Evolutionary conservation across 129 eudicot species (phyloP).

Genomic region (Silybum marianum): DNA sequence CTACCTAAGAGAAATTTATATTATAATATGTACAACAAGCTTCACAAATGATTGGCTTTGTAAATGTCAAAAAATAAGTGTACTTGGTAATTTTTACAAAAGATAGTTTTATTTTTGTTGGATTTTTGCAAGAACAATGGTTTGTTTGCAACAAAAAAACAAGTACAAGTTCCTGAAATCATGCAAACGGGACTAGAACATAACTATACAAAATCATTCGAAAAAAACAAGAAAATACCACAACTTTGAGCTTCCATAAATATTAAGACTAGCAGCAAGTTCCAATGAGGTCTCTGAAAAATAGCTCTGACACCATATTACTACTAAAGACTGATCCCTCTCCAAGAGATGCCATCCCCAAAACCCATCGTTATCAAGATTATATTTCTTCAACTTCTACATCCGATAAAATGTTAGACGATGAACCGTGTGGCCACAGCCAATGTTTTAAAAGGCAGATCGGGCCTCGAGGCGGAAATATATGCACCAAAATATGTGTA

Average conservation of each 20-base stretch:
- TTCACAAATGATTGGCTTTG: not conserved
- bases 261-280: not conserved
- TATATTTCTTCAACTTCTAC: too few species aligned
- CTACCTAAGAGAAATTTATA: not conserved
- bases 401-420: too few species aligned
- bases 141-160: not conserved
- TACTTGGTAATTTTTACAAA: not conserved
- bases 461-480: too few species aligned
- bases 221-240: too few species aligned
- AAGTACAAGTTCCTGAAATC: too few species aligned
- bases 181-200: too few species aligned
- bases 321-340: not conserved
- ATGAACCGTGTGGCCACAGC: too few species aligned
- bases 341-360: not conserved
- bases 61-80: not conserved
- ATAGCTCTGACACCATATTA: not conserved
- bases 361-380: too few species aligned
- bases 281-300: not conserved
- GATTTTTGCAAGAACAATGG: not conserved
- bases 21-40: slow-evolving; percentile 13
- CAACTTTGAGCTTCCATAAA: too few species aligned
- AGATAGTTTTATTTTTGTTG: not conserved
- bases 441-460: too few species aligned
- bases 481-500: too few species aligned
- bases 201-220: too few species aligned